Evolutionary conservation across 179 eudicot species (phyloP).

Genomic region (Silene coronaria): DNA sequence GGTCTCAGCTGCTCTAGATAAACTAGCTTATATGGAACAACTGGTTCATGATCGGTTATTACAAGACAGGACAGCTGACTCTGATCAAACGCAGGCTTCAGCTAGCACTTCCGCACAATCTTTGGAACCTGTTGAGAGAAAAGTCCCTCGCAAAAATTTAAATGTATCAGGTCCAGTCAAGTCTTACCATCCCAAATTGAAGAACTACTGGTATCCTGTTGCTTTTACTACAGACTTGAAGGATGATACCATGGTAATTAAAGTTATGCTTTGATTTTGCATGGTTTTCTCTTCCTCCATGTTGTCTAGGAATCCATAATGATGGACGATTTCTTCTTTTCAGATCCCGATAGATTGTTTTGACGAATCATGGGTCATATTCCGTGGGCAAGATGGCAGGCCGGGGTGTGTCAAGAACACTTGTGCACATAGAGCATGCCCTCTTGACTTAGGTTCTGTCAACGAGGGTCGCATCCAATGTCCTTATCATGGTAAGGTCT

Average conservation of each 20-base stretch:
- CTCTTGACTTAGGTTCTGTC: constrained; percentile 86
- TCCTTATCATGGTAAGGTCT: constrained; percentile 77
- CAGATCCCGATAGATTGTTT: constrained; percentile 91
- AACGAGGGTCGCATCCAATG: constrained; percentile 92
- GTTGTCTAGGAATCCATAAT: neutral
- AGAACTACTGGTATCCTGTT: constrained; percentile 91
- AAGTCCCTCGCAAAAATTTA: constrained; percentile 40
- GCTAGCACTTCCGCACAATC: constrained; percentile 50
- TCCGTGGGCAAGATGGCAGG: constrained; percentile 84
- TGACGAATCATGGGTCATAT: constrained; percentile 89
- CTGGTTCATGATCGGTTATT: constrained; percentile 77
- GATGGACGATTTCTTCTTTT: constrained; percentile 18
- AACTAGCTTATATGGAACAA: constrained; percentile 90
- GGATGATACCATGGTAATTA: constrained; percentile 78
- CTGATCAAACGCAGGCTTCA: constrained; percentile 33
- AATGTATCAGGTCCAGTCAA: constrained; percentile 85
- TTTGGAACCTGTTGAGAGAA: constrained; percentile 33
- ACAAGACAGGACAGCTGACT: constrained; percentile 54
- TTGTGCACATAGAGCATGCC: constrained; percentile 97
- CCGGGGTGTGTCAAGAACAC: constrained; percentile 90
- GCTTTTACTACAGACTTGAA: constrained; percentile 81
- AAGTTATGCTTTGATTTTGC: neutral
- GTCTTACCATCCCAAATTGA: constrained; percentile 58
- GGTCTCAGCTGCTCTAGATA: constrained; percentile 74
- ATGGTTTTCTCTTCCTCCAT: neutral